These are phyloP conservation scores for Alternaria tenuissima DNA, from an alignment of 2,329 filamentous ascomycete species.

Conservation along the genomic window DNA sequence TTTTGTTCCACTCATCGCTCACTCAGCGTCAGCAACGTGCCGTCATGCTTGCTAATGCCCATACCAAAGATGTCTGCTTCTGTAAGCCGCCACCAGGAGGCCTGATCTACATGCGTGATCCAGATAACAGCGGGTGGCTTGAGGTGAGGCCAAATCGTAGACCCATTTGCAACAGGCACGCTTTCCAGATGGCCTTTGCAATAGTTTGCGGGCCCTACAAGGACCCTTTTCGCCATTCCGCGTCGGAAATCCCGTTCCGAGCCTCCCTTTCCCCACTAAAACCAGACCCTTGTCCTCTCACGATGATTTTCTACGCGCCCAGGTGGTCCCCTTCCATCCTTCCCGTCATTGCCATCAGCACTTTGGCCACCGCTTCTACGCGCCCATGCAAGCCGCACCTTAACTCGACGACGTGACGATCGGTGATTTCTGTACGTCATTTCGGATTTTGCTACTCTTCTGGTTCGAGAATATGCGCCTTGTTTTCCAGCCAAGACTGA, in stretches of 20 bases:
- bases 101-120: background rate
- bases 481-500: background rate
- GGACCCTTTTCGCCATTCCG: background rate
- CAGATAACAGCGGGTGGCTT: constrained; percentile 7
- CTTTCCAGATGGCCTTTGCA: background rate
- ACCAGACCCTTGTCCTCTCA: constrained; percentile 6
- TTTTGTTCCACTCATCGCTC: background rate
- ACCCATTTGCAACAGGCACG: background rate
- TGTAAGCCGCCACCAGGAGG: background rate
- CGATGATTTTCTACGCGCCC: constrained; percentile 14
- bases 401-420: constrained; percentile 24
- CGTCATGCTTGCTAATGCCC: background rate
- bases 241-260: constrained; percentile 9
- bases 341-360: background rate
- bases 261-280: constrained; percentile 2
- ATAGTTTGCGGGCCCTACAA: background rate
- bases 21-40: background rate
- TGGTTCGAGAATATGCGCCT: background rate
- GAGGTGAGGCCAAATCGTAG: background rate
- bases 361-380: constrained; percentile 14
- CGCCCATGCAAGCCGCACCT: constrained; percentile 36
- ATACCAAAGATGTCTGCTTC: background rate
- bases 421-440: background rate
- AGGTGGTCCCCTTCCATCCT: constrained; percentile 1
- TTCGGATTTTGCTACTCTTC: background rate